Evolutionary conservation across 78 protist genomes (phyloP).

Genomic region (slime mould (Dictyostelium discoideum)): DNA sequence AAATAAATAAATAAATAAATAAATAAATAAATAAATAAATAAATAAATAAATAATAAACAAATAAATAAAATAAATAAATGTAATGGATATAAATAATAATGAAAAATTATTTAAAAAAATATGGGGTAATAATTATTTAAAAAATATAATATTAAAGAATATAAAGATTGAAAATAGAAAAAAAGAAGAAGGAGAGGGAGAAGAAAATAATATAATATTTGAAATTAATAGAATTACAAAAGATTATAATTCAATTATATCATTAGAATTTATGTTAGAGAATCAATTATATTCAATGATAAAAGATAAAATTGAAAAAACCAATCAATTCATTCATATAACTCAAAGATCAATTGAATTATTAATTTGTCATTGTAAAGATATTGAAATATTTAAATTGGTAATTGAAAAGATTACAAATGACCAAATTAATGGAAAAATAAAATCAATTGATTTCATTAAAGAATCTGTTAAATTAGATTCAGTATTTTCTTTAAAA

Average conservation of each 20-base stretch:
- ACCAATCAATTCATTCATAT: background rate
- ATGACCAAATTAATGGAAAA: background rate
- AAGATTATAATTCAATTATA: constrained; percentile 5
- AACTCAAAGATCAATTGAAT: background rate
- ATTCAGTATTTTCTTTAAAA: background rate
- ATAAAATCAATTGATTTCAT: background rate
- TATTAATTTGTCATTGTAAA: background rate
- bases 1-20: background rate
- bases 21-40: background rate
- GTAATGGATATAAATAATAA: background rate
- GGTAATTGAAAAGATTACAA: background rate
- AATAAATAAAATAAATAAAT: background rate
- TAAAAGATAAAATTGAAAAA: background rate
- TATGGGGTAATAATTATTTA: background rate
- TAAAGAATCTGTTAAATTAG: background rate
- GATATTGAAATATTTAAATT: background rate
- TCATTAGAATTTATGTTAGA: background rate
- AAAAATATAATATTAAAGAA: background rate
- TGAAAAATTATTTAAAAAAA: background rate
- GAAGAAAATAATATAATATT: background rate
- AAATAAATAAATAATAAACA: background rate
- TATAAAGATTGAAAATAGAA: background rate
- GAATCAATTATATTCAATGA: background rate
- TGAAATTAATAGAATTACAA: background rate
- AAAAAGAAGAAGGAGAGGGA: background rate